Evolutionary conservation across 495 filamentous ascomycete genomes (phyloP), one percentile per base, ranked within the genome.

Genomic region (Bryoglossum gracile): DNA sequence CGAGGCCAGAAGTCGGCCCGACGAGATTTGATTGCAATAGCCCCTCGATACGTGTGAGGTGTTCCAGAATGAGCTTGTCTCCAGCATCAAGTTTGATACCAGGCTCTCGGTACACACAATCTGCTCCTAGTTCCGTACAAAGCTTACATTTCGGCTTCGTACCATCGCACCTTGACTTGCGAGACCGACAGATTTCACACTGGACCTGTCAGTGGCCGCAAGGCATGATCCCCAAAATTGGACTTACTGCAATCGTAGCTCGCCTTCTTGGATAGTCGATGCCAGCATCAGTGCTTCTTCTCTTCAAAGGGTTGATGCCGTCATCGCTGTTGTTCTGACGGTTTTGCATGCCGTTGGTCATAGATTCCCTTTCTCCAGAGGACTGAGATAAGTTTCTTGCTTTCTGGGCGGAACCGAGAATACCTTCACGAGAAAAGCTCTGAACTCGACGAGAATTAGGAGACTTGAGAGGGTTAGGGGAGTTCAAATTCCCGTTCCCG

Each of bases 11-110:
- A 4, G 74, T 67, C 43, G 72, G 70, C n/a, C 64, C 64, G 14
- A 68, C 61, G 42, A 84, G 54, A 46, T 69, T 84, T 36, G 81
- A 79, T 61, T 88, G 84, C 10, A 91, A 77, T 14, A 89, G 65
- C 32, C 77, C 82, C 64, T 91, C 86, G 48, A 91, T 89, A 19
- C 84, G 75, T 49, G 74, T 75, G 21, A 91, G 68, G 39, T 82
- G 81, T 55, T 89, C 86, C 18, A 91, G 69, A 48, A 91, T 91
- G 33, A 89, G 75, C 61, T 87, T 89, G 65, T 89, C 86, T 46
- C 86, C 86, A 23, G 86, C 85, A 63, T 89, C 86, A 22, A 89
- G 80, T 63, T 91, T 91, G 67, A 89, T 89, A 3, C 86, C 86
- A 13, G 86, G 86, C 63, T 91, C 86, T 37, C 86, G 76, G 59